Percentiles rank a stretch among this genome's conserved stretches.
Conservation (phyloP, 768 basidiomycete species). For the Mycena venus region DNA sequence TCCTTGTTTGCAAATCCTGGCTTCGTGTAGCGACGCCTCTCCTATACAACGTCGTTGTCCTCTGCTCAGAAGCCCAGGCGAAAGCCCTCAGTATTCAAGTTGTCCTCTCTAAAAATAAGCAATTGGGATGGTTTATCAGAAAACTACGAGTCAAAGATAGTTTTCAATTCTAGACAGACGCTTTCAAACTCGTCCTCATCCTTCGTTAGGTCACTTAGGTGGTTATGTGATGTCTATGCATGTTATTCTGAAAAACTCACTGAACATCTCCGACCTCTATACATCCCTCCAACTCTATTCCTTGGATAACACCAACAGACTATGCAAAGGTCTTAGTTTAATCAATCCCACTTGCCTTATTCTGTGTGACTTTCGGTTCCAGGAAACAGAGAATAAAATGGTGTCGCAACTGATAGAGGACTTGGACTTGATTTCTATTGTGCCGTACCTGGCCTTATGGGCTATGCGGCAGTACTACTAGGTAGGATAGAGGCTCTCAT, state of each 20-base stretch:
- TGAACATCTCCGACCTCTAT: conserved; percentile 2
- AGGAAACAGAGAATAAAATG: conserved; percentile 1
- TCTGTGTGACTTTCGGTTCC: neutral
- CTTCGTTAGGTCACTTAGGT: too few species aligned
- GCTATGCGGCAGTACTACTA: too few species aligned
- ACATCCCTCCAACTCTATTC: conserved; percentile 1
- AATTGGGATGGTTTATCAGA: conserved; percentile 22
- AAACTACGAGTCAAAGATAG: neutral
- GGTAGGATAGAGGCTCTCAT: neutral
- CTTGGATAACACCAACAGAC: conserved; percentile 11
- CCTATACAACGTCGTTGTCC: conserved; percentile 41
- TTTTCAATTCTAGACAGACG: too few species aligned
- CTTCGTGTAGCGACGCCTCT: conserved; percentile 43
- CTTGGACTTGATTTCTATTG: too few species aligned
- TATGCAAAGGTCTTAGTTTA: conserved; percentile 16
- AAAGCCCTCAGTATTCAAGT: conserved; percentile 40
- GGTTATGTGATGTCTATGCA: neutral
- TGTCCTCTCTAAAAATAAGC: conserved; percentile 22
- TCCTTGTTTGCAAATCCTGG: conserved; percentile 43
- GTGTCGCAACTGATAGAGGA: neutral
- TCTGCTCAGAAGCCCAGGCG: conserved; percentile 43
- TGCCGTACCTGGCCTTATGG: too few species aligned
- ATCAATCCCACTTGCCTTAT: conserved; percentile 21
- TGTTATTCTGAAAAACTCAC: neutral
- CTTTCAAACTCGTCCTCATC: too few species aligned